These are phyloP conservation scores for Scheffersomyces segobiensis DNA, from an alignment of 1,139 yeast species.

Conservation along the genomic window DNA sequence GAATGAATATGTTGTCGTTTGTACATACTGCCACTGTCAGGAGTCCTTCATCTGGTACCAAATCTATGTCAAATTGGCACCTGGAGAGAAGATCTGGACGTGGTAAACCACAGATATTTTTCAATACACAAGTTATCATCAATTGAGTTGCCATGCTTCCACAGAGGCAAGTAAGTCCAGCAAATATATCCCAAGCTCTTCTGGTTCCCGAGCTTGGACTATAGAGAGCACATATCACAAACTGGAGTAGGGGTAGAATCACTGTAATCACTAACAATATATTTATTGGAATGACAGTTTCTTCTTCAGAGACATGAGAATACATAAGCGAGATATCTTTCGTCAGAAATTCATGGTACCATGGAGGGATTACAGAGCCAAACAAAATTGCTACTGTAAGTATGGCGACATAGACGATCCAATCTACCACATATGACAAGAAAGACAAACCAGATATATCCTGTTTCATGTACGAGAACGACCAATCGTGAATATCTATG, in stretches of 20 bases:
- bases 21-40: constrained; percentile 39
- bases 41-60: constrained; percentile 18
- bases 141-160: constrained; percentile 45
- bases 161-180: constrained; percentile 35
- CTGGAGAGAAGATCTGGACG: constrained; percentile 49
- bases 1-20: constrained; percentile 21
- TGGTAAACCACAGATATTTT: constrained; percentile 46
- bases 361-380: constrained; percentile 36
- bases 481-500: constrained; percentile 7
- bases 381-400: constrained; percentile 27
- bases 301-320: constrained; percentile 31
- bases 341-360: constrained; percentile 42
- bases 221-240: constrained; percentile 23
- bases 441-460: constrained; percentile 24
- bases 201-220: constrained; percentile 20
- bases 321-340: constrained; percentile 31
- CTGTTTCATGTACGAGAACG: constrained; percentile 6
- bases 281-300: constrained; percentile 33
- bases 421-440: constrained; percentile 38
- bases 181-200: constrained; percentile 44
- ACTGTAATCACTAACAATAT: constrained; percentile 28
- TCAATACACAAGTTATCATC: constrained; percentile 41
- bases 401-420: constrained; percentile 27
- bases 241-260: constrained; percentile 33
- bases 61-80: constrained; percentile 33